These are phyloP conservation scores for Lichenothelia convexa DNA, from an alignment of 495 filamentous ascomycete genomes.

Conservation along the genomic window DNA sequence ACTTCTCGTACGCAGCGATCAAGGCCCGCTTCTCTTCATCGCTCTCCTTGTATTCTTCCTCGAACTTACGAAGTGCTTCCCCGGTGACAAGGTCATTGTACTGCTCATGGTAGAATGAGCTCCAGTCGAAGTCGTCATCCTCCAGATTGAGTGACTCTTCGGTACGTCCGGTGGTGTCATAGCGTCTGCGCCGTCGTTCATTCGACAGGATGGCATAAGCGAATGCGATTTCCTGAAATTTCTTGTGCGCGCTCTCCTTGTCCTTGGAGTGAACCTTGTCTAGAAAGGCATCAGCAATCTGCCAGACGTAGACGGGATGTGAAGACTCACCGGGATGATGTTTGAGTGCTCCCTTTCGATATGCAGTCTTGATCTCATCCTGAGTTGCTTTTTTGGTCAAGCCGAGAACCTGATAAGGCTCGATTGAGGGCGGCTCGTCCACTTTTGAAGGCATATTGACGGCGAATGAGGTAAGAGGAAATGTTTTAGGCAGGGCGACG, in stretches of 20 bases:
- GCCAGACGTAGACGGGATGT: not conserved
- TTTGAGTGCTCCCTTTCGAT: conserved; percentile 23
- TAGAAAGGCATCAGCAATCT: conserved; percentile 11
- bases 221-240: conserved; percentile 81
- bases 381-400: conserved; percentile 16
- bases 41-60: conserved; percentile 61
- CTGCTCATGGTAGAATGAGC: conserved; percentile 68
- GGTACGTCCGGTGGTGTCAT: conserved; percentile 77
- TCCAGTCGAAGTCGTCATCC: conserved; percentile 73
- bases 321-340: conserved; percentile 21
- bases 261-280: conserved; percentile 54
- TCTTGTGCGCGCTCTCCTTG: conserved; percentile 49
- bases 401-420: conserved; percentile 24
- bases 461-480: too few species aligned
- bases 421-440: conserved; percentile 16
- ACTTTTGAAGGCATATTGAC: conserved; percentile 5
- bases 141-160: conserved; percentile 53
- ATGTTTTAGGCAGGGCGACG: too few species aligned
- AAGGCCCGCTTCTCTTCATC: conserved; percentile 67
- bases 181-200: conserved; percentile 52
- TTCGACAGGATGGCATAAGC: conserved; percentile 88
- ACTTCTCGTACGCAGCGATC: conserved; percentile 50
- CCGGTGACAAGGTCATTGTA: conserved; percentile 51
- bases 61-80: conserved; percentile 53
- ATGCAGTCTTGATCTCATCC: conserved; percentile 24